phyloP scores from a whole-genome alignment of 495 filamentous ascomycete genomes.

The Penicillium tannophilum region DNA sequence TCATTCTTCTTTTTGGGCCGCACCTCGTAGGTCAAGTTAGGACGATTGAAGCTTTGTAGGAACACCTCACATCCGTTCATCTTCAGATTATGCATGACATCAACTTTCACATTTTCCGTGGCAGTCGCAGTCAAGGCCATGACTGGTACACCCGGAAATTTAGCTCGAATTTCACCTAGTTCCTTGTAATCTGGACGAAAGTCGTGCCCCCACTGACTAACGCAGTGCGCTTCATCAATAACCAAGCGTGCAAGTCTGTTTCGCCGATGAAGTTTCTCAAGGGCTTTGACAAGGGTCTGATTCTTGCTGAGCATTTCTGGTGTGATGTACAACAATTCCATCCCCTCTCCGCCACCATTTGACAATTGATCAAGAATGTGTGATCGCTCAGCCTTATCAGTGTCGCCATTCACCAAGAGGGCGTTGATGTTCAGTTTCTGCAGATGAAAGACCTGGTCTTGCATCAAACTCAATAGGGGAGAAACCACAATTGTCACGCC shows the following conservation, averaged over 20 bases:
- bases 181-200: constrained; percentile 96
- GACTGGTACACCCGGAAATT: constrained; percentile 76
- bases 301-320: constrained; percentile 95
- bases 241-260: constrained; percentile 83
- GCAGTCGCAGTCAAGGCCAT: constrained; percentile 96
- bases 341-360: constrained; percentile 61
- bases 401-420: constrained; percentile 76
- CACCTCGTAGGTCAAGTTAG: constrained; percentile 89
- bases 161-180: constrained; percentile 68
- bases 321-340: constrained; percentile 91
- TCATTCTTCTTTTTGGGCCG: constrained; percentile 56
- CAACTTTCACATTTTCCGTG: constrained; percentile 85
- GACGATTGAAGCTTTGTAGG: constrained; percentile 89
- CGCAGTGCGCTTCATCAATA: constrained; percentile 97
- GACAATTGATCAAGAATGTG: constrained; percentile 62
- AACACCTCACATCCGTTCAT: constrained; percentile 78
- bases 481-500: constrained; percentile 93
- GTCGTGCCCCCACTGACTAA: constrained; percentile 98
- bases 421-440: constrained; percentile 74
- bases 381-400: constrained; percentile 52
- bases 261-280: constrained; percentile 64
- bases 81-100: constrained; percentile 84
- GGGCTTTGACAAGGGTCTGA: constrained; percentile 55
- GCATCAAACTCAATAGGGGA: constrained; percentile 94
- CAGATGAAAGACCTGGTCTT: constrained; percentile 88